Base-by-base conservation (phyloP, 257 asterid species). In the Mitragyna speciosa region DNA sequence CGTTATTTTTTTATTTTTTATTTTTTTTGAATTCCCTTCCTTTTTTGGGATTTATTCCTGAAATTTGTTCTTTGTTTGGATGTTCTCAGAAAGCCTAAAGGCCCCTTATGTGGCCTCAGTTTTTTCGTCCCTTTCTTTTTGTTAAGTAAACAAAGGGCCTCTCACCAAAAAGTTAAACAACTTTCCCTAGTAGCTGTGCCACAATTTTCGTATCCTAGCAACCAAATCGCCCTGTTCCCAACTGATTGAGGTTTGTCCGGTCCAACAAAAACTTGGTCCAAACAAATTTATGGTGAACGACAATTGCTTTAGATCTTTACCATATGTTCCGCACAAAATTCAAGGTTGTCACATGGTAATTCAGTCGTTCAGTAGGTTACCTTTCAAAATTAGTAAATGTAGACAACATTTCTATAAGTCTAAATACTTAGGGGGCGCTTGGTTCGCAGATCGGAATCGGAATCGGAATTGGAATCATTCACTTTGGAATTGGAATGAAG, bases 1-100 rank as follows among this genome's bases (percentile, higher is more conserved):
- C 88, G 90, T 87, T 87, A 89, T 73, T 22, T 48, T 64, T 39
- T 63, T 80, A 19, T 73, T 86, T 85, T 82, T 79, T n/a, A n/a
- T n/a, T n/a, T n/a, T n/a, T n/a, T n/a, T n/a, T n/a, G n/a, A n/a
- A n/a, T n/a, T n/a, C n/a, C 75, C 45, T 83, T 83, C 84, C 70
- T 64, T 58, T 82, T 66, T 59, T 12, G 80, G 68, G 65, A 39
- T 69, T 75, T 81, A 80, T 78, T 78, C 79, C 82, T 72, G 43
- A 51, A 80, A 76, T 75, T 81, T 78, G 69, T 89, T 81, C 84
- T 79, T 79, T 86, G 86, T 76, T 82, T 68, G 77, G 71, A 73
- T 76, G 47, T 81, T 72, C 36, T 70, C 70, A 80, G 73, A 81
- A 80, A 39, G 76, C 48, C 43, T 65, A 68, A 74, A 68, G 36